Conservation (phyloP, 2,329 filamentous ascomycete species). For the Colletotrichum theobromicola region DNA sequence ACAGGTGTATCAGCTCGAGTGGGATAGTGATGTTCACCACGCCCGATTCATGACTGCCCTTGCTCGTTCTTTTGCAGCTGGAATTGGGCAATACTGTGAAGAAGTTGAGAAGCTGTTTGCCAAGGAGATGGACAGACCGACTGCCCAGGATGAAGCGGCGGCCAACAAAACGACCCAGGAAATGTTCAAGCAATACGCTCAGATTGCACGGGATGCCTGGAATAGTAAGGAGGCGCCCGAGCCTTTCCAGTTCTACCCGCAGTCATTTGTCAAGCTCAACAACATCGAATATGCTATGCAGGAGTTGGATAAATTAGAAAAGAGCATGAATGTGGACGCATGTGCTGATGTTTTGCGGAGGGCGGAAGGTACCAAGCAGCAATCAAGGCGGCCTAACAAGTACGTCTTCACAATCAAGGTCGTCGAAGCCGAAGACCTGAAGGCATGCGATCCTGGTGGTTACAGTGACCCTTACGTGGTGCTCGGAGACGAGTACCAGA, state of each 20-base stretch:
- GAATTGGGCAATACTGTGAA: conserved; percentile 90
- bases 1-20: conserved; percentile 83
- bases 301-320: conserved; percentile 89
- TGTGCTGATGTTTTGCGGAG: conserved; percentile 83
- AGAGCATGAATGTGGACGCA: conserved; percentile 87
- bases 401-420: conserved; percentile 99
- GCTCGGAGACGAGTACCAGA: conserved; percentile 96
- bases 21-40: conserved; percentile 92
- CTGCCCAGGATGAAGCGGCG: conserved; percentile 83
- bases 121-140: conserved; percentile 91
- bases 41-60: conserved; percentile 97
- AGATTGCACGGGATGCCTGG: conserved; percentile 93
- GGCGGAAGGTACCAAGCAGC: conserved; percentile 70
- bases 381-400: conserved; percentile 73
- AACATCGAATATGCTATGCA: conserved; percentile 95
- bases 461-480: conserved; percentile 97
- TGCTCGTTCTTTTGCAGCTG: conserved; percentile 81
- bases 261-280: conserved; percentile 98
- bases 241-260: conserved; percentile 89
- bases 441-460: conserved; percentile 95
- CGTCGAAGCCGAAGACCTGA: conserved; percentile 95
- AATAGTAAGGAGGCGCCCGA: conserved; percentile 91
- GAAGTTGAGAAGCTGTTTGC: conserved; percentile 84
- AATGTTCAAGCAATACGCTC: conserved; percentile 89
- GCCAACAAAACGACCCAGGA: conserved; percentile 84